Evolutionary conservation across 768 basidiomycete genomes (phyloP).

Genomic region (Lenzites betulinus): DNA sequence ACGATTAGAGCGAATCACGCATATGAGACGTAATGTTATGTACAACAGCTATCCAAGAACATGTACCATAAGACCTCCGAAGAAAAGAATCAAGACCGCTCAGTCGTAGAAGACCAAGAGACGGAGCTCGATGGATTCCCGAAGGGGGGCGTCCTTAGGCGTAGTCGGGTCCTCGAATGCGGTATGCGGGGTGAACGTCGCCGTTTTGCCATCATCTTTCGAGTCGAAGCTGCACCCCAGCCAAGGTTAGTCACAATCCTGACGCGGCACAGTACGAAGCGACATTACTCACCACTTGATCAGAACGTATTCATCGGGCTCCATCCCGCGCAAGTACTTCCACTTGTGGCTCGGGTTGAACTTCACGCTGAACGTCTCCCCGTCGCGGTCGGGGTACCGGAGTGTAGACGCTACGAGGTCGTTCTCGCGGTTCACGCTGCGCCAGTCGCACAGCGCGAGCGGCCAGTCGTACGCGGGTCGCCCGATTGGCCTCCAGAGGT

Average conservation of each 20-base stretch:
- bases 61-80: too few species aligned
- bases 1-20: too few species aligned
- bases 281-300: conserved; percentile 50
- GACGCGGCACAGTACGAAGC: neutral
- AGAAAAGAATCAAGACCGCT: too few species aligned
- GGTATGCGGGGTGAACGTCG: conserved; percentile 63
- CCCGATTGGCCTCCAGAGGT: conserved; percentile 55
- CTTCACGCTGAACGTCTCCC: conserved; percentile 45
- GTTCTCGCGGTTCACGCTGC: conserved; percentile 39
- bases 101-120: conserved; percentile 66
- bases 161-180: conserved; percentile 58
- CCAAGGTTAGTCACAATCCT: neutral
- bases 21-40: too few species aligned
- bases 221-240: conserved; percentile 35
- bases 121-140: conserved; percentile 64
- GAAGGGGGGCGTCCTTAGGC: conserved; percentile 47
- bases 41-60: too few species aligned
- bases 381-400: conserved; percentile 44
- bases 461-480: conserved; percentile 50
- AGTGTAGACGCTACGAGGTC: conserved; percentile 44
- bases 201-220: conserved; percentile 44
- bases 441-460: conserved; percentile 50
- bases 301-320: conserved; percentile 46
- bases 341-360: conserved; percentile 44
- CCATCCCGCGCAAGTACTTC: conserved; percentile 48